Evolutionary conservation across 257 asterid genomes (phyloP).

Genomic region (Capsicum chinense): DNA sequence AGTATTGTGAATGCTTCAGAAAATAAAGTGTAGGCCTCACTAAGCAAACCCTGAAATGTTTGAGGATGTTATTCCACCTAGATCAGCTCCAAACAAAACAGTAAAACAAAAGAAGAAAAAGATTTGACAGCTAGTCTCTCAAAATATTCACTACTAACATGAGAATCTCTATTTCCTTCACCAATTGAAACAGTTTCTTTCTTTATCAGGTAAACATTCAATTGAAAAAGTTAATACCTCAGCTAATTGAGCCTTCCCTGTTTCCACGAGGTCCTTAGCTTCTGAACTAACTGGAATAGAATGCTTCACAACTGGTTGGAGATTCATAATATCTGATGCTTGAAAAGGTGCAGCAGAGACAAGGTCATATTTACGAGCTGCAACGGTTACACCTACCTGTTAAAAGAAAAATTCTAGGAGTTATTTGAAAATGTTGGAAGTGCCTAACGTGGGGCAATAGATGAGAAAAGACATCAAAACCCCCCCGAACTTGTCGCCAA

Average conservation of each 20-base stretch:
- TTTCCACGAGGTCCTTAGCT: slow-evolving; percentile 92
- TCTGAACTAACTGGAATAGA: slow-evolving; percentile 95
- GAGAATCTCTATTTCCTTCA: slow-evolving; percentile 19
- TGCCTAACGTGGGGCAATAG: background rate
- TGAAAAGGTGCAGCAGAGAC: slow-evolving; percentile 74
- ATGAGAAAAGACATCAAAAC: background rate
- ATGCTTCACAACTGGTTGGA: slow-evolving; percentile 92
- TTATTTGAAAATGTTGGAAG: background rate
- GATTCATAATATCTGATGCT: slow-evolving; percentile 75
- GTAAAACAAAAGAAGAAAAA: background rate
- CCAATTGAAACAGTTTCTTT: slow-evolving; percentile 1
- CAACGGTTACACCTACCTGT: slow-evolving; percentile 87
- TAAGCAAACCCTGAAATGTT: slow-evolving; percentile 71
- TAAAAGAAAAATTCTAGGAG: background rate
- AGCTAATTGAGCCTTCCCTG: slow-evolving; percentile 92
- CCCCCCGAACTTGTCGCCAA: too few relatives aligned
- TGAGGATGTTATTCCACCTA: background rate
- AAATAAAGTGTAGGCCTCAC: slow-evolving; percentile 80
- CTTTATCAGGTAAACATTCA: too few relatives aligned
- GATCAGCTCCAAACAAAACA: background rate
- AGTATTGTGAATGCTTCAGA: slow-evolving; percentile 92
- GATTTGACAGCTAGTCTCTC: slow-evolving; percentile 14
- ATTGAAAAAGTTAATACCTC: slow-evolving; percentile 58
- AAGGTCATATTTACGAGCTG: slow-evolving; percentile 81
- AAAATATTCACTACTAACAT: slow-evolving; percentile 2